phyloP scores from a whole-genome alignment of 2,329 filamentous ascomycete species.

The Ophiocordyceps camponoti-floridani region DNA sequence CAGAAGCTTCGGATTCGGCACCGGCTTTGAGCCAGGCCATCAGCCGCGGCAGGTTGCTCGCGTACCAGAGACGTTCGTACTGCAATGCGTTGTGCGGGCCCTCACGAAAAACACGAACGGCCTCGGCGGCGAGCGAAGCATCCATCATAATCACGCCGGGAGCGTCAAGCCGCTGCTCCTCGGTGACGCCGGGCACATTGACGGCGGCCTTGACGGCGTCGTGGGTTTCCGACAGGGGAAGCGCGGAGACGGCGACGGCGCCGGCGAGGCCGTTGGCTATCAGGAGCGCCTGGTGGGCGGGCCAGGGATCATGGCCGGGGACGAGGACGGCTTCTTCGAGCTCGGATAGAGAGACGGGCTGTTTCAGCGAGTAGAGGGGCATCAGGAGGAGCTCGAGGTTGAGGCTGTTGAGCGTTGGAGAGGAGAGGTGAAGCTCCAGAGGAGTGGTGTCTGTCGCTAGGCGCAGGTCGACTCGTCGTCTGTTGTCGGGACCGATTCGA shows the following conservation, averaged over 20 bases:
- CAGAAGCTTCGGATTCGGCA: constrained; percentile 17
- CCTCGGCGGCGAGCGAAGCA: constrained; percentile 39
- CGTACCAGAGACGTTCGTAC: constrained; percentile 59
- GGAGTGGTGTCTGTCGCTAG: constrained; percentile 21
- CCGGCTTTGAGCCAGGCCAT: constrained; percentile 45
- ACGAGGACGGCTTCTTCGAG: constrained; percentile 54
- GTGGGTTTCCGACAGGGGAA: constrained; percentile 19
- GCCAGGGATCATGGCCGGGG: constrained; percentile 55
- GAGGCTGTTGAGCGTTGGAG: constrained; percentile 39
- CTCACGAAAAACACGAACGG: constrained; percentile 48
- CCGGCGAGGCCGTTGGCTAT: constrained; percentile 57
- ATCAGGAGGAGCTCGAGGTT: constrained; percentile 47
- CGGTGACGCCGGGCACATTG: constrained; percentile 30
- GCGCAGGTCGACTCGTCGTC: constrained; percentile 11
- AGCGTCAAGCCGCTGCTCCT: constrained; percentile 14
- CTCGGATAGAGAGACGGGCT: constrained; percentile 15
- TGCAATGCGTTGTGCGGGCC: constrained; percentile 50
- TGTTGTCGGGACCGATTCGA: constrained; percentile 23
- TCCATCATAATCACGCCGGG: constrained; percentile 41
- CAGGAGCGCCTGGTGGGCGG: constrained; percentile 67
- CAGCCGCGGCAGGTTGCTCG: constrained; percentile 49
- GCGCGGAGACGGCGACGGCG: constrained; percentile 32
- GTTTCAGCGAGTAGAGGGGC: constrained; percentile 23
- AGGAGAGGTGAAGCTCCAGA: constrained; percentile 43
- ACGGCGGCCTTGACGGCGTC: constrained; percentile 36